Conservation (phyloP, 106 monocot genomes). For the Allium fistulosum region DNA sequence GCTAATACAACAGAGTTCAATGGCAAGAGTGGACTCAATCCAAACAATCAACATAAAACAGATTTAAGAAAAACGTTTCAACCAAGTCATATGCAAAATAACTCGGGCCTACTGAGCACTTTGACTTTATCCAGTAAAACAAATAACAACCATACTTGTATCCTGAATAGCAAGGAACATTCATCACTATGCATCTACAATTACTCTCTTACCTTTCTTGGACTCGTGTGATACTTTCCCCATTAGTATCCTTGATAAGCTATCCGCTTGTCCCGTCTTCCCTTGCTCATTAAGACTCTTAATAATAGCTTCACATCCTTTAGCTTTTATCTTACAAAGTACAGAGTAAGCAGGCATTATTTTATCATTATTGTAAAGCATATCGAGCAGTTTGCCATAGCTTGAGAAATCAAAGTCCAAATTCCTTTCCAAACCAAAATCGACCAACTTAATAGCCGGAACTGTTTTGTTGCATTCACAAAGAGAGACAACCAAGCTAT, state of each 20-base stretch:
- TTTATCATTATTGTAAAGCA: slow-evolving; percentile 46
- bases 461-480: slow-evolving; percentile 50
- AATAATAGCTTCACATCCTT: slow-evolving; percentile 61
- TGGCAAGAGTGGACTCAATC: no score
- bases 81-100: no score
- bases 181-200: slow-evolving; percentile 1
- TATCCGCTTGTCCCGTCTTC: slow-evolving; percentile 85
- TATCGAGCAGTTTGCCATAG: slow-evolving; percentile 67
- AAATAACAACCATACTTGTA: no score
- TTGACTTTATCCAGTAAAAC: no score
- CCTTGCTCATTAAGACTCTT: slow-evolving; percentile 65
- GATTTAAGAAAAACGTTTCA: no score
- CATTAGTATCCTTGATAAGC: slow-evolving; percentile 59
- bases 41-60: no score
- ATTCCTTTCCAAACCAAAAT: slow-evolving; percentile 73
- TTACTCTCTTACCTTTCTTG: slow-evolving; percentile 29
- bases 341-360: slow-evolving; percentile 73
- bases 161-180: background rate
- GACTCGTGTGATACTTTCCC: slow-evolving; percentile 17
- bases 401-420: slow-evolving; percentile 61
- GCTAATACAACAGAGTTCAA: no score
- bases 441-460: slow-evolving; percentile 65
- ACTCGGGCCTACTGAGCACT: no score
- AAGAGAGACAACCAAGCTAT: slow-evolving; percentile 40
- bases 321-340: slow-evolving; percentile 76